phyloP scores from a whole-genome alignment of 345 rosid genomes.

The Cardamine chenopodiifolia region DNA sequence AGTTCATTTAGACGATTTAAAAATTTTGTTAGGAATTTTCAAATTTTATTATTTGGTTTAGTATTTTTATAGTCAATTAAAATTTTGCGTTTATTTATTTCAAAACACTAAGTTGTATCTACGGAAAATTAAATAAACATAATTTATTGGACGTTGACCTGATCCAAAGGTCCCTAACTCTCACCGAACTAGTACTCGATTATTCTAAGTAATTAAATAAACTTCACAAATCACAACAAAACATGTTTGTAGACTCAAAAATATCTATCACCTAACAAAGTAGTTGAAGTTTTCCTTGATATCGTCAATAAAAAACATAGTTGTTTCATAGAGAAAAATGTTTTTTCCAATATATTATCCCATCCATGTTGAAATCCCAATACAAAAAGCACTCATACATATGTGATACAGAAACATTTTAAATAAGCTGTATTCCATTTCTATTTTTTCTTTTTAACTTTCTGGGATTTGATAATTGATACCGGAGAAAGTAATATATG shows the following conservation, averaged over 20 bases:
- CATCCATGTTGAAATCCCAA: not conserved
- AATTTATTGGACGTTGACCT: not conserved
- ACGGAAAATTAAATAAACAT: not conserved
- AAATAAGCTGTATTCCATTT: not conserved
- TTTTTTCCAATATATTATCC: not conserved
- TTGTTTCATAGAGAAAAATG: not conserved
- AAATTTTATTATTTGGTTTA: not conserved
- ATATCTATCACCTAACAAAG: slow-evolving; percentile 10
- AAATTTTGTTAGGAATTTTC: not conserved
- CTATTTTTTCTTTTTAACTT: no score
- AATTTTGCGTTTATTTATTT: not conserved
- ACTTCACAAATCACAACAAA: not conserved
- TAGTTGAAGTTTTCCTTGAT: not conserved
- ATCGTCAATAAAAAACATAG: not conserved
- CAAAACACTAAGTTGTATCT: not conserved
- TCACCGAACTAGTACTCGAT: not conserved
- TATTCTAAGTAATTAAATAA: not conserved
- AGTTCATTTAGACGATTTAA: not conserved
- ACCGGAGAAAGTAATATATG: slow-evolving; percentile 10
- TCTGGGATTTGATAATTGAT: slow-evolving; percentile 5
- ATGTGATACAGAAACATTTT: not conserved
- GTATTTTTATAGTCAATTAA: not conserved
- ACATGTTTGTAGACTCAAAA: slow-evolving; percentile 2
- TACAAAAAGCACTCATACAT: not conserved
- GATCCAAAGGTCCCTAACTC: not conserved